Evolutionary conservation across 1,139 yeast genomes (phyloP).

Genomic region (Torulaspora globosa): DNA sequence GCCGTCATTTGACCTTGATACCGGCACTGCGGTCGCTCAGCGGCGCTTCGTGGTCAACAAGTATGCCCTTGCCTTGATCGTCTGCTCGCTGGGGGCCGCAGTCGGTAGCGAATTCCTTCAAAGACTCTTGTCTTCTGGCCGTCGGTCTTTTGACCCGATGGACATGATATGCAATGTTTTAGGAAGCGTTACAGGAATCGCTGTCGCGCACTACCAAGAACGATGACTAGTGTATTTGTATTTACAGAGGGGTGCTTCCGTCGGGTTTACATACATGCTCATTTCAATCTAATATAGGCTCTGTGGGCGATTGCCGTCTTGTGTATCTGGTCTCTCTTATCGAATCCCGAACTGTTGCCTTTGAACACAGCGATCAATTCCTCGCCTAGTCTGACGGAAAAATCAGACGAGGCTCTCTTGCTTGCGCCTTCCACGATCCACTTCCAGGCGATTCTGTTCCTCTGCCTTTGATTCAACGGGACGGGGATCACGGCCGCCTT

Average conservation of each 20-base stretch:
- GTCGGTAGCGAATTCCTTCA: slow-evolving; percentile 52
- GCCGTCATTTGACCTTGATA: slow-evolving; percentile 3
- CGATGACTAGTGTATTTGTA: slow-evolving; percentile 3
- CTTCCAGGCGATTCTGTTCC: slow-evolving; percentile 77
- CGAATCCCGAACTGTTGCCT: slow-evolving; percentile 81
- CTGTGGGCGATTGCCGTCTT: slow-evolving; percentile 79
- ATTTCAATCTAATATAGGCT: slow-evolving; percentile 56
- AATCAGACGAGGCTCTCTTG: slow-evolving; percentile 73
- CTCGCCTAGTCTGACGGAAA: slow-evolving; percentile 85
- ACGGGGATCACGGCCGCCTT: slow-evolving; percentile 76
- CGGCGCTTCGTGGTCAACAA: slow-evolving; percentile 31
- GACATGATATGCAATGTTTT: slow-evolving; percentile 47
- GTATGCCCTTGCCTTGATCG: slow-evolving; percentile 39
- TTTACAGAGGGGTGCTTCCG: slow-evolving; percentile 4
- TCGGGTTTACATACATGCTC: slow-evolving; percentile 21
- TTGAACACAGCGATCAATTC: slow-evolving; percentile 73
- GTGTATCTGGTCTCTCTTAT: slow-evolving; percentile 78
- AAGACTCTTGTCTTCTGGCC: slow-evolving; percentile 40
- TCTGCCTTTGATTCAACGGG: slow-evolving; percentile 76
- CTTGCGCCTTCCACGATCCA: slow-evolving; percentile 88
- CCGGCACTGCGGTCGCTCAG: neutral
- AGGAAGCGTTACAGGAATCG: slow-evolving; percentile 34
- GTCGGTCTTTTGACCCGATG: slow-evolving; percentile 45
- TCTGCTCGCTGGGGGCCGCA: slow-evolving; percentile 47
- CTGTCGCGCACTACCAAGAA: slow-evolving; percentile 7